Evolutionary conservation across 345 rosid species (phyloP).

Genomic region (Erucastrum elatum): DNA sequence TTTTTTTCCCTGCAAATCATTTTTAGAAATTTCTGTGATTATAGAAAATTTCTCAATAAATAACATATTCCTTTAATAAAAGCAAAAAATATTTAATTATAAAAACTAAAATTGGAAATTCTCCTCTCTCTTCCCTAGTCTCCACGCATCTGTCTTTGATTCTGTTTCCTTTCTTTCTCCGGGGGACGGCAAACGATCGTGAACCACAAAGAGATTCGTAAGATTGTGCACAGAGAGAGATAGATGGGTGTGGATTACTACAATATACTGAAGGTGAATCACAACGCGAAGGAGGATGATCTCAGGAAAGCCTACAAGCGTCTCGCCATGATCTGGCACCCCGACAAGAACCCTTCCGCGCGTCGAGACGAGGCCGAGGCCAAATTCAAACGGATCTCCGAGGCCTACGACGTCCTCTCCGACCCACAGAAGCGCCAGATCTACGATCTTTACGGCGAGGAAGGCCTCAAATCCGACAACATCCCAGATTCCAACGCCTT

Average conservation of each 20-base stretch:
- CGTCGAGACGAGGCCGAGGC: constrained; percentile 73
- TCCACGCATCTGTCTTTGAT: constrained; percentile 26
- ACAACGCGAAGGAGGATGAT: constrained; percentile 84
- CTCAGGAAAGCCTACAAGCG: constrained; percentile 85
- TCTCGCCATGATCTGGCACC: constrained; percentile 97
- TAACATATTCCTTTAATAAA: too few species aligned
- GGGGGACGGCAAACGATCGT: constrained; percentile 26
- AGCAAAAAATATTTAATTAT: too few species aligned
- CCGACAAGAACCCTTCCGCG: constrained; percentile 81
- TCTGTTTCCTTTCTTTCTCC: neutral
- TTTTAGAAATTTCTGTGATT: too few species aligned
- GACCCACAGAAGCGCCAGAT: constrained; percentile 88
- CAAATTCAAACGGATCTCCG: constrained; percentile 91
- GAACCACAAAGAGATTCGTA: neutral
- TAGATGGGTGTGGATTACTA: constrained; percentile 88
- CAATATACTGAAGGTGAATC: constrained; percentile 85
- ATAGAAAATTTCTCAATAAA: too few species aligned
- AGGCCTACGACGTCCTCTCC: constrained; percentile 77
- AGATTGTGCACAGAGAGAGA: neutral
- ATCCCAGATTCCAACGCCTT: constrained; percentile 49
- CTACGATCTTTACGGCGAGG: constrained; percentile 92
- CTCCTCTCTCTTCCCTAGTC: constrained; percentile 5
- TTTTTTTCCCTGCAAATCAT: too few species aligned
- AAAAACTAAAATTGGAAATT: too few species aligned
- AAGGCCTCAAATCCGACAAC: constrained; percentile 77